Conservation (phyloP, 1,139 yeast species). For the Magnusiomyces sp. region DNA sequence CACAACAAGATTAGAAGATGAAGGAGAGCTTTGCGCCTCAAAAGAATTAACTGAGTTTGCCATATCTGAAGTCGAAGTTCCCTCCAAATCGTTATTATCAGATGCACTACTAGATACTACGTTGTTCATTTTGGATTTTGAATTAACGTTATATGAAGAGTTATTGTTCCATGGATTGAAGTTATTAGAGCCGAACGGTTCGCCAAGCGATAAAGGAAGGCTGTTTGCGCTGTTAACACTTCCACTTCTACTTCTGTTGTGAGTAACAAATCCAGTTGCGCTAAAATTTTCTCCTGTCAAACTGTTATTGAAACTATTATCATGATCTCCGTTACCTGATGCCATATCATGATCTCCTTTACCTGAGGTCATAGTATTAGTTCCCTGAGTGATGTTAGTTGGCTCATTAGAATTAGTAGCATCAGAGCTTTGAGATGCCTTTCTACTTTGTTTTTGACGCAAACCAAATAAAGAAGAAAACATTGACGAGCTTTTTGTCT, state of each 20-base stretch:
- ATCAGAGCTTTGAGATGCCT: slow-evolving; percentile 3
- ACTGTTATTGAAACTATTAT: too few relatives aligned
- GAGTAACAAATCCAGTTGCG: too few relatives aligned
- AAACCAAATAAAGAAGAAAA: slow-evolving; percentile 13
- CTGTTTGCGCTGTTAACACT: slow-evolving; percentile 13
- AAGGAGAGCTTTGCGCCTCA: not conserved
- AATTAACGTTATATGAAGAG: not conserved
- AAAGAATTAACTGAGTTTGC: not conserved
- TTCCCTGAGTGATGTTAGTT: not conserved
- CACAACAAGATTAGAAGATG: not conserved
- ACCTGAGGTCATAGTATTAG: too few relatives aligned
- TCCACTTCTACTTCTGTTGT: slow-evolving; percentile 7
- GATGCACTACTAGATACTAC: not conserved
- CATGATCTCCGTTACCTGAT: too few relatives aligned
- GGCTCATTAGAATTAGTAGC: not conserved
- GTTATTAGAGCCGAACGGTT: slow-evolving; percentile 10
- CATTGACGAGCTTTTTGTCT: slow-evolving; percentile 2
- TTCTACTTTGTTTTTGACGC: slow-evolving; percentile 9
- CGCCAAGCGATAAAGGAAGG: slow-evolving; percentile 13
- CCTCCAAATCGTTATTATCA: slow-evolving; percentile 6
- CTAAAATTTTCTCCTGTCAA: too few relatives aligned
- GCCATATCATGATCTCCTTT: too few relatives aligned
- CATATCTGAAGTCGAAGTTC: slow-evolving; percentile 2
- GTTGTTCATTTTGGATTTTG: not conserved
- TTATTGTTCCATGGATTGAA: slow-evolving; percentile 12